Evolutionary conservation across 108 stramenopile species (phyloP), one percentile per base, ranked within the genome.

Genomic region (Parietichytrium sp.): DNA sequence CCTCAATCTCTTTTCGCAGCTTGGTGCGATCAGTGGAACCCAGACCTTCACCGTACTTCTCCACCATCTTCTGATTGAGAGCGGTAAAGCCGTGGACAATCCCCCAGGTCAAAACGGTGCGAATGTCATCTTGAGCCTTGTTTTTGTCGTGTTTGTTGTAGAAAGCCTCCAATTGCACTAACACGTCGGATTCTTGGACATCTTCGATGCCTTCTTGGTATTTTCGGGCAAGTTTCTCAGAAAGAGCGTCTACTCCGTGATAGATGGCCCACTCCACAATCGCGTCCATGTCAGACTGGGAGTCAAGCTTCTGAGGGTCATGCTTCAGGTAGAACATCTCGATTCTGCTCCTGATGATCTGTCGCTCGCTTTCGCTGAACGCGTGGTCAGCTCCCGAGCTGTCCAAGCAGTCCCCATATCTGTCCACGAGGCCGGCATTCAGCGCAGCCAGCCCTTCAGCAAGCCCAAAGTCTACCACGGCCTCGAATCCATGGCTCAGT

Each of bases 301-400:
- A 45, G 61, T 72, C 61, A 23, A 72, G 61, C 61, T 72, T 72
- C 20, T 33, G 6, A 23, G 45, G 38, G 42, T 72, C 61, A 42
- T 72, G 61, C 42, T 72, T 72, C 38, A 72, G 36, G 61, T 72
- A 72, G 20, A 72, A 72, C 61, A 72, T 72, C 20, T 72, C 61
- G 42, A 72, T 72, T 31, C 61, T 33, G 8, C 38, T 45, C 42
- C 61, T 72, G 23, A 72, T 33, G 42, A 72, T 45, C 61, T 31
- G 20, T 25, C 61, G 18, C 61, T 72, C 61, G n/a, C 38, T 42
- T 16, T 36, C 20, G 13, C 61, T 42, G 42, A 72, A 72, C 10
- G 61, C 33, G 23, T n/a, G 10, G 15, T 72, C 61, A 8, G 6
- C 61, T 6, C 42, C 42, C n/a, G n/a, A n/a, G 61, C 61, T 72